Base-by-base conservation (phyloP, 1,284 basidiomycete genomes). In the Sporisorium iseilematis-ciliati region DNA sequence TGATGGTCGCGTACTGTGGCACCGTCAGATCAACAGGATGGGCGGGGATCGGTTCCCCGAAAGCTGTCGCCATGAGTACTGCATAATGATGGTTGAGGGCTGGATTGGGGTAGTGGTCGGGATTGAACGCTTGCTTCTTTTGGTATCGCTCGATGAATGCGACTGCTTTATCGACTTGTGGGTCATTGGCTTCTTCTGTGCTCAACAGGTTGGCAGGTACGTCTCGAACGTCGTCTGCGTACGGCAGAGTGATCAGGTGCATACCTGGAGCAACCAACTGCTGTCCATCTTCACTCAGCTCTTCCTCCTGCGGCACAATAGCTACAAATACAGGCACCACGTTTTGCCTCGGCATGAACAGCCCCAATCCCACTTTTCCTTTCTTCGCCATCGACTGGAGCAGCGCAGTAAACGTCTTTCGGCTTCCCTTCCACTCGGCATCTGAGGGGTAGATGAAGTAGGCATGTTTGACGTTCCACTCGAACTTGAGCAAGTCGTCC, bases 391-490 rank as follows among this genome's bases (percentile, higher is more conserved):
- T 93, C 3, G 92, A 91, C 71, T 91, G 90, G 41, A 98, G 88
- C 8, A 99, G 88, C 0, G 96, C 94, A 7, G 89, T 90, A 86
- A 98, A 98, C 0, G 93, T 93, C 48, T 96, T 90, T 66, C 92
- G 96, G 85, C 93, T 95, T 1, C 97, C 97, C 10, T 92, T 90
- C 85, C 92, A 95, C 38, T 90, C 87, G 92, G 94, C 74, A 84
- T 99, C 96, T 77, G 96, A 92, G 0, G 96, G 97, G 84, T 95
- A 94, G 68, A 99, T 90, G 82, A 99, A 99, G 57, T 90, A 87
- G 0, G 94, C 91, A 85, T 97, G 94, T 82, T 94, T 96, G 79
- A 97, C 87, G 76, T 96, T 96, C 83, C 97, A 93, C 84, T 94
- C 91, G 75, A 94, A 92, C 0, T 87, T 86, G 1, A 98, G 88